phyloP scores from a whole-genome alignment of 768 basidiomycete species.

The Kwoniella europaea region DNA sequence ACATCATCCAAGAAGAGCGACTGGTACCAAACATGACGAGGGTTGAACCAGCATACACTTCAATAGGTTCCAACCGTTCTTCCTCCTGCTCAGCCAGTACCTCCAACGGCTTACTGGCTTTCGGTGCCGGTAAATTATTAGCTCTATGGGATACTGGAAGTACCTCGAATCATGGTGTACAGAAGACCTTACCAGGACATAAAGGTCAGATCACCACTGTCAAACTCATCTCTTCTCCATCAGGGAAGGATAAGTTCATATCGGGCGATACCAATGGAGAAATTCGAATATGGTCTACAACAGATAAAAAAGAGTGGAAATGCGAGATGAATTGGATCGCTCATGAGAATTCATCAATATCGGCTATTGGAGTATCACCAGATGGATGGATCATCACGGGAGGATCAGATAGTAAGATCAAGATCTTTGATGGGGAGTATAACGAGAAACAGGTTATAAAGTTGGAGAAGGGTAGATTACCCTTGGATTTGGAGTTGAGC shows the following conservation, averaged over 20 bases:
- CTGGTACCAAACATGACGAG: neutral
- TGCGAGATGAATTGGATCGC: constrained; percentile 61
- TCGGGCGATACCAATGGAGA: constrained; percentile 78
- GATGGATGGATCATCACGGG: constrained; percentile 69
- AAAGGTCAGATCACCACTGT: constrained; percentile 75
- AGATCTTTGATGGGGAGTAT: constrained; percentile 67
- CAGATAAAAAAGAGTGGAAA: constrained; percentile 20
- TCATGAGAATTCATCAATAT: constrained; percentile 70
- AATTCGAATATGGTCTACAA: constrained; percentile 67
- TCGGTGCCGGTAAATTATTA: constrained; percentile 66
- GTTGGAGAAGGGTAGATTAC: constrained; percentile 71
- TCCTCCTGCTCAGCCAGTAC: constrained; percentile 52
- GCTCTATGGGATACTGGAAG: constrained; percentile 65
- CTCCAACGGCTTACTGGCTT: constrained; percentile 62
- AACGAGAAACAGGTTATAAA: constrained; percentile 62
- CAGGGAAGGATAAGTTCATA: constrained; percentile 61
- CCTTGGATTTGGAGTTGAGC: constrained; percentile 71
- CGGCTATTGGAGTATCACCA: constrained; percentile 63
- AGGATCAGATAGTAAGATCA: constrained; percentile 78
- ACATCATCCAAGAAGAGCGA: too few relatives aligned
- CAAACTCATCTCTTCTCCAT: constrained; percentile 63
- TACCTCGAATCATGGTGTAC: constrained; percentile 61
- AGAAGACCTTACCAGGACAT: constrained; percentile 76
- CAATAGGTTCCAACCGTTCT: constrained; percentile 54
- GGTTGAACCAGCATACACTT: constrained; percentile 44